A percentile compares a stretch with the other conserved stretches of the same genome.
phyloP scores from a whole-genome alignment of 2,329 filamentous ascomycete species.

The Fusarium sp. region DNA sequence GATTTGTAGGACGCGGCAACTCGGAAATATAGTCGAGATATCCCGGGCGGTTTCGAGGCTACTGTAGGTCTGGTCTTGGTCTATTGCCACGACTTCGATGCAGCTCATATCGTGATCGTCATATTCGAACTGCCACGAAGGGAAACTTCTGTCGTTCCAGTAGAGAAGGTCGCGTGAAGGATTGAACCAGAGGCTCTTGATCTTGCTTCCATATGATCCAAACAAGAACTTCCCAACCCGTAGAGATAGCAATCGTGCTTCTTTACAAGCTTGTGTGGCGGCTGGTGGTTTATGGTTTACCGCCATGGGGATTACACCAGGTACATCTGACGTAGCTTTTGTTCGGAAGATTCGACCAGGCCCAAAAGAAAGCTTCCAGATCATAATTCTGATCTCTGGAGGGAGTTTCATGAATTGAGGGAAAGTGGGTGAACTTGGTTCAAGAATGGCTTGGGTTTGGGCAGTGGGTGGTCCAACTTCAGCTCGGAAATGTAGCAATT shows the following conservation, averaged over 20 bases:
- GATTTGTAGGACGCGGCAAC: not conserved
- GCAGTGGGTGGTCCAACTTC: not conserved
- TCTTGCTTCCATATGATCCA: not conserved
- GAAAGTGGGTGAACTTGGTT: not conserved
- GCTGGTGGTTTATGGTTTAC: conserved; percentile 18
- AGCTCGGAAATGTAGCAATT: not conserved
- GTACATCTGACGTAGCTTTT: not conserved
- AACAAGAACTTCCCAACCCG: not conserved
- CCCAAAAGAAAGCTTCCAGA: conserved; percentile 13
- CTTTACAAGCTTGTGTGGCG: conserved; percentile 10
- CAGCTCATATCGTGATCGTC: not conserved
- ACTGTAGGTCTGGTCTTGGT: not conserved
- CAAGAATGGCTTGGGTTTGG: not conserved
- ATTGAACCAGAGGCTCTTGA: conserved; percentile 21
- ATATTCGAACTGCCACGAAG: not conserved
- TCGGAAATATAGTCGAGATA: not conserved
- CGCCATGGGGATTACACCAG: conserved; percentile 4
- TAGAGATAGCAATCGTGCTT: not conserved
- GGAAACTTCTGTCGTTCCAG: not conserved
- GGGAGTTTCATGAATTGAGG: conserved; percentile 13
- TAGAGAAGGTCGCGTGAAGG: conserved; percentile 4
- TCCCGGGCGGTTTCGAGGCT: not conserved
- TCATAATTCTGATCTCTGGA: conserved; percentile 1
- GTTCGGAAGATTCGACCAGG: conserved; percentile 9
- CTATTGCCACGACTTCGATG: conserved; percentile 7